Conservation (phyloP, 176 grass and related monocot species). For the Aegilops tauschii region DNA sequence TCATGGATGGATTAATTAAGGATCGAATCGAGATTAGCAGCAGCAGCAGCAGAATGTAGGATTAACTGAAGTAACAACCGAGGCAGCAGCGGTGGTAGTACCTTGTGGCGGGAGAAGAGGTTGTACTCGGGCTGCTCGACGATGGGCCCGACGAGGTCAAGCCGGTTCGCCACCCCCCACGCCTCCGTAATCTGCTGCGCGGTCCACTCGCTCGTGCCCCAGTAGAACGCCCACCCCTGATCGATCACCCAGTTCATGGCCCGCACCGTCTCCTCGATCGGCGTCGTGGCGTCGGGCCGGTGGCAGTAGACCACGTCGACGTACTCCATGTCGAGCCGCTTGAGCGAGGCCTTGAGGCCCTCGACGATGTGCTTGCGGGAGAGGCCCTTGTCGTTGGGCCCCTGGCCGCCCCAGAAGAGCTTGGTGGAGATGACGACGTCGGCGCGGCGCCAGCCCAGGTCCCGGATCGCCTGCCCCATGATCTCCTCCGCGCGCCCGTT, state of each 20-base stretch:
- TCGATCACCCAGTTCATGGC: constrained; percentile 98
- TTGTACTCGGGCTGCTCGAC: constrained; percentile 99
- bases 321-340: constrained; percentile 87
- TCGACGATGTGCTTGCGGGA: constrained; percentile 94
- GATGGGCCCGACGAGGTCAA: constrained; percentile 88
- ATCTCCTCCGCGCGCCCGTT: constrained; percentile 98
- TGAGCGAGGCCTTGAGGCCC: constrained; percentile 65
- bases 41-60: no score
- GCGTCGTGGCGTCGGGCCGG: constrained; percentile 76
- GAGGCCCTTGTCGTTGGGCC: constrained; percentile 98
- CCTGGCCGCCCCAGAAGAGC: constrained; percentile 96
- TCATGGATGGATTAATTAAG: not conserved
- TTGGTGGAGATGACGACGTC: constrained; percentile 98
- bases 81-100: not conserved
- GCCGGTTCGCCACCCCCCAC: constrained; percentile 57
- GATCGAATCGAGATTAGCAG: not conserved
- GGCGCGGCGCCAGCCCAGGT: constrained; percentile 89
- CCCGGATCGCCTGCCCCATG: constrained; percentile 97
- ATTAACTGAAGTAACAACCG: no score
- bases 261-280: constrained; percentile 86
- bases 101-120: constrained; percentile 95
- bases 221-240: constrained; percentile 89
- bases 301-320: constrained; percentile 87
- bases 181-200: constrained; percentile 98
- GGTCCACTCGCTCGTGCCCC: constrained; percentile 93